Base-by-base conservation (phyloP, 495 filamentous ascomycete genomes). In the Poronia punctata region DNA sequence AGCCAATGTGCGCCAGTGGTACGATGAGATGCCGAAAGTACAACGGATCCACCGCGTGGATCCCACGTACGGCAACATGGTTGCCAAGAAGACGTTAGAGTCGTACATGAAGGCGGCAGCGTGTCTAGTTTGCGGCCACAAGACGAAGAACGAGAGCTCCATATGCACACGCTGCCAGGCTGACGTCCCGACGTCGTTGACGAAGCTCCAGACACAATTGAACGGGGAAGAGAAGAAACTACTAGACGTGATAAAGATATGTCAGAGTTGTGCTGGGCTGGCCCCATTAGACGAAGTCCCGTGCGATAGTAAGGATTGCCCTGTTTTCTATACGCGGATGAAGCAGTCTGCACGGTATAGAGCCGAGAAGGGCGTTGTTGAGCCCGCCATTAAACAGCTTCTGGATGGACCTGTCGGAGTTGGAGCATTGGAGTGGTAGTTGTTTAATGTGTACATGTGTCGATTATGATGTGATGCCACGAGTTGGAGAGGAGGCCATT, bases 11-110 rank as follows among this genome's bases (percentile, higher is more conserved):
- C 71, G 84, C 11, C 71, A 76, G 40, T 98, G 92, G 92, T 97
- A 88, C 46, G 88, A 95, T 38, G 87, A 95, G 60, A 94, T 95
- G 87, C 92, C 92, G 16, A 95, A 93, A 59, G 71, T 86, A 23
- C 86, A 86, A 50, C 75, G 82, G 3, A 76, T 90, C 25, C 74
- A 78, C 19, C 70, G 71, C 30, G 55, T 82, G 22, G 75, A 79
- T 49, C 59, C 57, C 35, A 23, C 55, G 20, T 42, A 28, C 27
- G 48, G 29, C 35, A 56, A 63, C 50, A 55, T 51, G 48, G 48
- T 40, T 37, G 52, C 38, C 19, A 75, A 70, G 42, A 82, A 76
- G 57, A 93, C 84, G 8, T 67, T 98, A 11, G 92, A 98, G 54
- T 84, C 76, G 16, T 98, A 95, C 57, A 77, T 97, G 80, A 78